A percentile compares a stretch with the other conserved stretches of the same genome.
Conservation (phyloP, 176 grass and related monocot genomes). For the Juncus effusus region DNA sequence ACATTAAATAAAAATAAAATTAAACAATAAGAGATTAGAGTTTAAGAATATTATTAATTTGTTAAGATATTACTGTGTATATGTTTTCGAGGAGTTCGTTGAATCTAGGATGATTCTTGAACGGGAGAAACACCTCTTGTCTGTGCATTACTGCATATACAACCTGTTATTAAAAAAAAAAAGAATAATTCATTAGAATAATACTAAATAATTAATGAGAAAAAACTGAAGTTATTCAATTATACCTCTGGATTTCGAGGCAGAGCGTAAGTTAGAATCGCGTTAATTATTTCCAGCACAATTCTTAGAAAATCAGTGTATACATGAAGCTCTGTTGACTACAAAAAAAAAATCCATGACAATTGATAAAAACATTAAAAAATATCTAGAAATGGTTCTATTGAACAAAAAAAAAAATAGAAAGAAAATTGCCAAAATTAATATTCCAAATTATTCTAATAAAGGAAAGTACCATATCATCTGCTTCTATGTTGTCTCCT, state of each 20-base stretch:
- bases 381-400: too few species aligned
- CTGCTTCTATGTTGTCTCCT: constrained; percentile 63
- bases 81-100: constrained; percentile 98
- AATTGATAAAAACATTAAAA: constrained; percentile 22
- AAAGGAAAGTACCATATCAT: constrained; percentile 71
- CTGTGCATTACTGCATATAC: constrained; percentile 98
- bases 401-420: neutral
- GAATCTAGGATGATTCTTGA: constrained; percentile 95
- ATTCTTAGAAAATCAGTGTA: constrained; percentile 98
- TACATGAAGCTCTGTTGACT: constrained; percentile 98
- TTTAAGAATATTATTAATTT: constrained; percentile 7
- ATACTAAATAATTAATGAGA: neutral
- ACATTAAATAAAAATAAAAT: constrained; percentile 20
- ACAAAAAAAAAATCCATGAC: constrained; percentile 38
- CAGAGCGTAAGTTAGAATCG: constrained; percentile 95
- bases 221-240: neutral
- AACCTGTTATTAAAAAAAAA: constrained; percentile 48
- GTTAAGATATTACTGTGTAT: constrained; percentile 61
- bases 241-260: constrained; percentile 93
- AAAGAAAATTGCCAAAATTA: constrained; percentile 15
- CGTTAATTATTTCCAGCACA: constrained; percentile 97
- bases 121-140: constrained; percentile 95
- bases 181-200: neutral
- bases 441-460: neutral
- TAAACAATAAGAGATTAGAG: constrained; percentile 10